Conservation (phyloP, 2,329 filamentous ascomycete genomes). For the Verticillium zaregamsianum region DNA sequence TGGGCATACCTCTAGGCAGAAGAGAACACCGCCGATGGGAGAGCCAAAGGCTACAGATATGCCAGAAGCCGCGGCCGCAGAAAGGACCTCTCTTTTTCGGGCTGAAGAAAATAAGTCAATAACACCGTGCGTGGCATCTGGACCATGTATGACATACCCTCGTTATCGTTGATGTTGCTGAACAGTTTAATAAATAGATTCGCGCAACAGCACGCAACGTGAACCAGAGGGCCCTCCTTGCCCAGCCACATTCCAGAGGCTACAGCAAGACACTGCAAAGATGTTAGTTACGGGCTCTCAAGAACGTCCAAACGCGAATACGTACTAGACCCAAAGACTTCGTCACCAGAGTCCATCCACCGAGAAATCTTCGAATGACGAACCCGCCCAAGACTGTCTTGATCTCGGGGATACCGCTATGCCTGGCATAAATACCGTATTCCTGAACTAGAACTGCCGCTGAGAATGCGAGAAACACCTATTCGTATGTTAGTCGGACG, state of each 20-base stretch:
- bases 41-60: conserved; percentile 94
- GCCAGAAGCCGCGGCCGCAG: conserved; percentile 84
- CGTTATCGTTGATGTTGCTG: conserved; percentile 74
- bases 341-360: conserved; percentile 80
- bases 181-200: conserved; percentile 93
- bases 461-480: conserved; percentile 73
- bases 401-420: conserved; percentile 96
- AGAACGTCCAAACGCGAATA: conserved; percentile 7
- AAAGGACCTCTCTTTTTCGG: conserved; percentile 87
- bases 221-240: conserved; percentile 92
- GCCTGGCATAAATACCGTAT: conserved; percentile 84
- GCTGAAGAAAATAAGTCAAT: conserved; percentile 43
- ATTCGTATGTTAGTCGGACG: neutral
- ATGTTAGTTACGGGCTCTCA: conserved; percentile 16
- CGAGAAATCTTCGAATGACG: conserved; percentile 82
- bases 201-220: conserved; percentile 94
- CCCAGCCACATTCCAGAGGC: conserved; percentile 95
- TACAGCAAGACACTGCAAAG: conserved; percentile 74
- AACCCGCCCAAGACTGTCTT: conserved; percentile 95
- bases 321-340: conserved; percentile 84
- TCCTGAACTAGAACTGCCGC: conserved; percentile 77
- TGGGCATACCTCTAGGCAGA: conserved; percentile 74
- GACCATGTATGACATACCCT: conserved; percentile 51
- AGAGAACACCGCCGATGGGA: conserved; percentile 89
- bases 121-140: neutral